Percentiles rank a stretch among this genome's conserved stretches.
Conservation (phyloP, 139 green algal species). For the Mychonastes homosphaera region DNA sequence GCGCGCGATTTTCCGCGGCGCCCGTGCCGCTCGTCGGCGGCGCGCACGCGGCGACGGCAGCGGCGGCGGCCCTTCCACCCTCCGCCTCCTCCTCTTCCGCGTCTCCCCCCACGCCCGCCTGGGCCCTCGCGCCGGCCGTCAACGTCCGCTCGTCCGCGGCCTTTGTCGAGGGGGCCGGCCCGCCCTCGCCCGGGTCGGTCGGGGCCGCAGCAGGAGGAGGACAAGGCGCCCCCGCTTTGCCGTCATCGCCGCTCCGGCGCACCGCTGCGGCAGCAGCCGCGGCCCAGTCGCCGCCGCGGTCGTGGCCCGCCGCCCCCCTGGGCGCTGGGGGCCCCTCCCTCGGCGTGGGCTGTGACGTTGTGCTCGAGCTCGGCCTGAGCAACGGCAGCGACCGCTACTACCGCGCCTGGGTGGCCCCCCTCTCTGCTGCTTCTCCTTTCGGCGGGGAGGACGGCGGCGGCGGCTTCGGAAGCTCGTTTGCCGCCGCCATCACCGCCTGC, state of each 20-base stretch:
- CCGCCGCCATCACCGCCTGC: neutral
- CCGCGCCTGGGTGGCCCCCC: neutral
- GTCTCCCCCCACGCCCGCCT: neutral
- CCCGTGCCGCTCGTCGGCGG: too few relatives aligned
- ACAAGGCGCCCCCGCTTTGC: neutral
- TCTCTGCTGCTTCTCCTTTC: neutral
- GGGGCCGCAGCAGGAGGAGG: neutral
- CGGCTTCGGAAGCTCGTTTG: too few relatives aligned
- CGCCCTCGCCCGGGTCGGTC: too few relatives aligned
- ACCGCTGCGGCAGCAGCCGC: neutral
- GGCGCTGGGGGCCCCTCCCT: too few relatives aligned
- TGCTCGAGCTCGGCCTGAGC: neutral
- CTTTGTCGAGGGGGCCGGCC: too few relatives aligned
- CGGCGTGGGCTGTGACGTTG: too few relatives aligned
- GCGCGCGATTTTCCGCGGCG: too few relatives aligned
- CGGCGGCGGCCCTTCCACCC: neutral
- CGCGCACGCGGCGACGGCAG: too few relatives aligned
- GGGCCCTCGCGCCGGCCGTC: neutral
- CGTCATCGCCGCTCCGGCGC: neutral
- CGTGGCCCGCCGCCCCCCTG: too few relatives aligned
- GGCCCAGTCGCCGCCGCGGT: neutral
- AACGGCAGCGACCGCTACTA: neutral
- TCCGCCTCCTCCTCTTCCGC: neutral
- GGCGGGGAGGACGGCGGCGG: neutral
- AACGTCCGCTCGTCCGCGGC: too few relatives aligned